Evolutionary conservation across 2,329 filamentous ascomycete species (phyloP).

Genomic region (Apiospora phragmitis): DNA sequence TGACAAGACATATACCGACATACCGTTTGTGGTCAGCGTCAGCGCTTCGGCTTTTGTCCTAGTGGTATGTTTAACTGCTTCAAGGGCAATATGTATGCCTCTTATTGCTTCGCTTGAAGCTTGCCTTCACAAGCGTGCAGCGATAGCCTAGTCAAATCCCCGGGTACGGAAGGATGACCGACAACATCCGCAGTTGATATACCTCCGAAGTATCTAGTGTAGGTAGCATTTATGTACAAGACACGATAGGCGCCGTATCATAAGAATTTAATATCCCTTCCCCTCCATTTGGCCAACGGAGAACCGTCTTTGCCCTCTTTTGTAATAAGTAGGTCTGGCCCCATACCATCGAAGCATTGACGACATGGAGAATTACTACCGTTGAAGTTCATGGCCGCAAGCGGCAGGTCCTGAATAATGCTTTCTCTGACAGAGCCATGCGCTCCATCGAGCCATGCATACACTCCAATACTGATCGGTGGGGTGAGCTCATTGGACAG

Average conservation of each 20-base stretch:
- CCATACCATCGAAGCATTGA: slow-evolving; percentile 21
- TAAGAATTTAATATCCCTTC: background rate
- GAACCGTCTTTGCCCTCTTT: background rate
- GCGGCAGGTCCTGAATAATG: slow-evolving; percentile 43
- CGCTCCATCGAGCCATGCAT: slow-evolving; percentile 38
- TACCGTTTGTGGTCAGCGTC: no score
- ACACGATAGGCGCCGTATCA: background rate
- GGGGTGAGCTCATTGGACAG: slow-evolving; percentile 13
- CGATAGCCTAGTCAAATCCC: background rate
- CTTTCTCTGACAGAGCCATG: slow-evolving; percentile 43
- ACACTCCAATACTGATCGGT: slow-evolving; percentile 15
- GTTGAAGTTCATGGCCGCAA: slow-evolving; percentile 43
- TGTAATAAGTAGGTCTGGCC: slow-evolving; percentile 10
- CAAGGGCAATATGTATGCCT: background rate
- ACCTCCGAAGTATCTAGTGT: background rate
- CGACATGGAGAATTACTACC: slow-evolving; percentile 44
- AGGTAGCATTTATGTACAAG: background rate
- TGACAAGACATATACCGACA: no score
- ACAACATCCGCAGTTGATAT: background rate
- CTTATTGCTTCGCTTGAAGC: background rate
- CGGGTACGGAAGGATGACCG: background rate
- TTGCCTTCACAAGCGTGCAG: background rate
- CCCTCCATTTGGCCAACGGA: background rate
- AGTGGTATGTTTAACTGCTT: no score
- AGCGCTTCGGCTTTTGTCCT: no score